Conservation (phyloP, 441 rosid species). For the Brassica hybrid region DNA sequence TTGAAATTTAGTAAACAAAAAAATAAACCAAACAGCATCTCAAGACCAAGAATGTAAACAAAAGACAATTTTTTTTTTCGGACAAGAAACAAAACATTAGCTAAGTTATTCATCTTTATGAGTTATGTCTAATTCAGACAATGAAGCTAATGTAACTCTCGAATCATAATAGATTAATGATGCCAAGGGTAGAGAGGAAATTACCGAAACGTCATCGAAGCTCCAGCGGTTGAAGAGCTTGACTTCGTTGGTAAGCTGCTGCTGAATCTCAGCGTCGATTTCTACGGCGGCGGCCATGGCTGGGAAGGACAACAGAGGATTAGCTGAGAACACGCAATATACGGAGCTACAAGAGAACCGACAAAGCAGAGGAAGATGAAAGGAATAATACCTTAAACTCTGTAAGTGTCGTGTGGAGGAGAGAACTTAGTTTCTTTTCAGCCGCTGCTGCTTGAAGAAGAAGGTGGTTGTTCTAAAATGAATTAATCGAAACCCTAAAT, state of each 20-base stretch:
- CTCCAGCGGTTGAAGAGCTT: constrained; percentile 68
- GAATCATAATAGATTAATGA: background rate
- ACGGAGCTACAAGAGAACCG: no score
- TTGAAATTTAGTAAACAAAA: background rate
- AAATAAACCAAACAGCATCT: background rate
- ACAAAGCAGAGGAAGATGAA: background rate
- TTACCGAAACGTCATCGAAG: constrained; percentile 56
- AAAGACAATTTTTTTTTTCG: background rate
- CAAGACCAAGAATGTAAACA: background rate
- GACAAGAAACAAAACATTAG: background rate
- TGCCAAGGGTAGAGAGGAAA: background rate
- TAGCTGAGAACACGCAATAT: background rate
- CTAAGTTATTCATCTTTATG: background rate
- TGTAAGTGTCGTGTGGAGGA: background rate
- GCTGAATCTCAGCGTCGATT: constrained; percentile 36
- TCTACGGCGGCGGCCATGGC: constrained; percentile 43
- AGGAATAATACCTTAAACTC: background rate
- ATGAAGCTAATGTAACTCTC: background rate
- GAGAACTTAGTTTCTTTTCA: background rate
- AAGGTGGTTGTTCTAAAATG: no score
- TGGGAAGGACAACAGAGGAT: background rate
- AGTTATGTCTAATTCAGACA: background rate
- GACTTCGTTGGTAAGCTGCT: constrained; percentile 42
- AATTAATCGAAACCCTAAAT: no score
- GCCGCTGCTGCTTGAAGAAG: no score